Percentiles rank a stretch among this genome's conserved stretches.
Conservation (phyloP, 768 basidiomycete genomes). For the Agaricus bisporus region DNA sequence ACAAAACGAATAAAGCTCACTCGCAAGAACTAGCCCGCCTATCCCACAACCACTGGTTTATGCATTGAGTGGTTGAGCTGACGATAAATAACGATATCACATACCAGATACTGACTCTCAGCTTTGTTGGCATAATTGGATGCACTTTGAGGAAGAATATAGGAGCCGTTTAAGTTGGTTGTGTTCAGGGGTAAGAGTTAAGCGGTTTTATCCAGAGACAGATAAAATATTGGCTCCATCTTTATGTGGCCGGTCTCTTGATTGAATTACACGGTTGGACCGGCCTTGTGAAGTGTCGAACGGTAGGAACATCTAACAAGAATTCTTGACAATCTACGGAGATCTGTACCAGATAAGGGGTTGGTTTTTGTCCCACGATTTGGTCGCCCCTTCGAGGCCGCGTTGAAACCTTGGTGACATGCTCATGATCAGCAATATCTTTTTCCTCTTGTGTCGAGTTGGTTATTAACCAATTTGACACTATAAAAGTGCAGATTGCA, state of each 20-base stretch:
- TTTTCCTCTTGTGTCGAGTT: no score
- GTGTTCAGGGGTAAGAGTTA: constrained; percentile 5
- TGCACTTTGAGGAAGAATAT: no score
- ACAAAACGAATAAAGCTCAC: constrained; percentile 15
- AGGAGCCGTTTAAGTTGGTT: background rate
- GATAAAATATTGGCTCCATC: constrained; percentile 18
- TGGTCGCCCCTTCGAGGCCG: constrained; percentile 23
- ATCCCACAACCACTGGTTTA: constrained; percentile 44
- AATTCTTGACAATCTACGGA: constrained; percentile 32
- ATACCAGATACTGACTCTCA: constrained; percentile 53
- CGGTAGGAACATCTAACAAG: constrained; percentile 31
- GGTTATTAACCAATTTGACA: background rate
- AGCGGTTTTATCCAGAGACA: no score
- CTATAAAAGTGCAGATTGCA: no score
- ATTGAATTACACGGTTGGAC: constrained; percentile 38
- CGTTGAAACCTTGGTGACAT: constrained; percentile 6
- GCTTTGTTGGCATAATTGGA: constrained; percentile 19
- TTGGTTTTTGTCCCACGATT: constrained; percentile 35
- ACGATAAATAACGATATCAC: constrained; percentile 16
- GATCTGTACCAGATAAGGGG: constrained; percentile 29
- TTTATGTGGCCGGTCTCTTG: constrained; percentile 23
- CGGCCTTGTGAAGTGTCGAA: constrained; percentile 29
- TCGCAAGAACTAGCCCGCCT: constrained; percentile 40
- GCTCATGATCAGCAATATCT: background rate
- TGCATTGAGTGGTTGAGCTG: constrained; percentile 12